Base-by-base conservation (phyloP, 1,284 basidiomycete species). In the Kalmanozyma brasiliensis region DNA sequence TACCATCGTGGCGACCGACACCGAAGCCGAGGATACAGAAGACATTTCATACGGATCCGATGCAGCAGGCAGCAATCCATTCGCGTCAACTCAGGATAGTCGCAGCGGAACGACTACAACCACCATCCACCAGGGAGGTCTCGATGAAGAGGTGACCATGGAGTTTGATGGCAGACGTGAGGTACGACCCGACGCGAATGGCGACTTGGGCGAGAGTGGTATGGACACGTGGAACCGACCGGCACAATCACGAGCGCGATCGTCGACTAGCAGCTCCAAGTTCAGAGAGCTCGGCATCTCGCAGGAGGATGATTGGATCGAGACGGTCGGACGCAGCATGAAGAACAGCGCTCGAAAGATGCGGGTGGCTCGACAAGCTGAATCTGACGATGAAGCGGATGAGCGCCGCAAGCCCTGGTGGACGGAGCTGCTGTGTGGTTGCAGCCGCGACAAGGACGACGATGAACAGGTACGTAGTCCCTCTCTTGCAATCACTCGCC, bases 341-440 rank as follows among this genome's bases (percentile, higher is more conserved):
- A 44, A 41, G 2, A 37, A 37, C n/a, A 32, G 52, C 17, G 35
- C 35, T 8, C 34, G 24, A 19, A 37, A 24, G 11, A 58, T 60
- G 63, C 58, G 59, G 26, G 38, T 62, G 7, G 46, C 33, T 13
- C 23, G 16, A 17, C 49, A 51, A n/a, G 30, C 48, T 2, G n/a
- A 32, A 1, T n/a, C 17, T 7, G 44, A 24, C 23, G 42, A 53
- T 4, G 44, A 49, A 16, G 30, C 11, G 16, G 58, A 70, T 34
- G 48, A 52, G 29, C 32, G 24, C 10, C 52, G 60, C 38, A 71
- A 56, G 33, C 60, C 60, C 14, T 74, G 72, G 72, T 74, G 72
- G 72, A 72, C 68, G 14, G 72, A 74, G n/a, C 45, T 66, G 32
- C 55, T 74, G 0, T 74, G 72, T 33, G 72, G 68, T 8, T 74